phyloP scores from a whole-genome alignment of 441 rosid species.

The Pelargonium citronellum region DNA sequence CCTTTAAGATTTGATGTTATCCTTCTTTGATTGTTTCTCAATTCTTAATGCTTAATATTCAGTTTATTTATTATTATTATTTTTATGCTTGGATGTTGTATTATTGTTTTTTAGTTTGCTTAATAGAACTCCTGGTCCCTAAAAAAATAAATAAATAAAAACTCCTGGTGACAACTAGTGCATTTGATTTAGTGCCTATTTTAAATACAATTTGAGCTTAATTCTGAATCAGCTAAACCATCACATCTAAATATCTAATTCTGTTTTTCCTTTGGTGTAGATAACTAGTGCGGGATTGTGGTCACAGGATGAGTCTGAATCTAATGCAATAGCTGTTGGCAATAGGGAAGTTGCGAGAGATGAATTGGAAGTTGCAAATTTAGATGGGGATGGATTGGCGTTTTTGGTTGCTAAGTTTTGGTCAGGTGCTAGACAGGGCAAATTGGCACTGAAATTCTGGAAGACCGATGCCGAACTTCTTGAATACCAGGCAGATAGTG shows the following conservation, averaged over 20 bases:
- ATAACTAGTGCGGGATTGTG: slow-evolving; percentile 87
- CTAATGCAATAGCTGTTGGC: slow-evolving; percentile 31
- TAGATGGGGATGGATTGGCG: slow-evolving; percentile 41
- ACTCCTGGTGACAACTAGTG: too few relatives aligned
- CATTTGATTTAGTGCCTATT: background rate
- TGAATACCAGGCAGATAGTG: slow-evolving; percentile 50
- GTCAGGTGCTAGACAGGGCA: slow-evolving; percentile 44
- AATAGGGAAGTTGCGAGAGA: slow-evolving; percentile 30
- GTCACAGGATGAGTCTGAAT: slow-evolving; percentile 54
- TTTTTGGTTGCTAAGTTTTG: slow-evolving; percentile 43
- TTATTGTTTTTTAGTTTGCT: too few relatives aligned
- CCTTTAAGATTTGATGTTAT: too few relatives aligned
- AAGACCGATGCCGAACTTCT: slow-evolving; percentile 40
- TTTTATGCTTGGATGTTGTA: too few relatives aligned
- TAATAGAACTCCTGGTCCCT: too few relatives aligned
- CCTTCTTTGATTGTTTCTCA: too few relatives aligned
- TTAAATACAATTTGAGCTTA: background rate
- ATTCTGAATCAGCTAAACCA: background rate
- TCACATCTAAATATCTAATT: background rate
- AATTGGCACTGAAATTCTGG: slow-evolving; percentile 42
- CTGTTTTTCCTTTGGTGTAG: slow-evolving; percentile 44
- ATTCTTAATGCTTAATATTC: too few relatives aligned
- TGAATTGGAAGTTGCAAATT: slow-evolving; percentile 36
- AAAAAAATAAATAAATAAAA: too few relatives aligned
- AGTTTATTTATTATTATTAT: too few relatives aligned